Conservation (phyloP, 345 rosid genomes). For the Murraya paniculata region DNA sequence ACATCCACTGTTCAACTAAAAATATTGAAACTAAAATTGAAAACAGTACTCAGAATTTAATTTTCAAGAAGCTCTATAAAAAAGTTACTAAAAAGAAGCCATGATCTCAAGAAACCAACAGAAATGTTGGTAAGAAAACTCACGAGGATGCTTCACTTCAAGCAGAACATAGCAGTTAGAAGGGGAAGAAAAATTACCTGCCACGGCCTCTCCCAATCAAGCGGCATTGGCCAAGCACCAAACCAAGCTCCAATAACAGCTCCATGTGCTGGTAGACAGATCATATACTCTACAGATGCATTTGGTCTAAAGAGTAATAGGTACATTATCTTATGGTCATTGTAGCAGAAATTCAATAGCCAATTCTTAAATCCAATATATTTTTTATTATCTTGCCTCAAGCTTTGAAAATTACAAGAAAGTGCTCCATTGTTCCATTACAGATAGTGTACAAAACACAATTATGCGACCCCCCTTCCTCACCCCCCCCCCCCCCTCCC, state of each 20-base stretch:
- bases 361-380: no score
- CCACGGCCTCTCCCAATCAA: constrained; percentile 99
- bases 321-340: constrained; percentile 5
- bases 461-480: no score
- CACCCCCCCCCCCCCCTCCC: no score
- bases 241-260: constrained; percentile 88
- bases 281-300: constrained; percentile 58
- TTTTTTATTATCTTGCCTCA: background rate
- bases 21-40: background rate
- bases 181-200: constrained; percentile 49
- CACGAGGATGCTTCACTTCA: background rate
- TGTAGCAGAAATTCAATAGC: background rate
- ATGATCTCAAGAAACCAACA: background rate
- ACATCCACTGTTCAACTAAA: background rate
- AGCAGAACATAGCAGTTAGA: background rate
- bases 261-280: constrained; percentile 74
- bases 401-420: background rate
- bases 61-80: background rate
- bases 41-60: background rate
- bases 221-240: constrained; percentile 99
- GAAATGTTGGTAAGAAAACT: background rate
- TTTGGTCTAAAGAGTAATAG: constrained; percentile 42
- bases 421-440: background rate
- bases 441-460: background rate
- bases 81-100: background rate